Base-by-base conservation (phyloP, 345 rosid genomes). In the Populus euphratica region DNA sequence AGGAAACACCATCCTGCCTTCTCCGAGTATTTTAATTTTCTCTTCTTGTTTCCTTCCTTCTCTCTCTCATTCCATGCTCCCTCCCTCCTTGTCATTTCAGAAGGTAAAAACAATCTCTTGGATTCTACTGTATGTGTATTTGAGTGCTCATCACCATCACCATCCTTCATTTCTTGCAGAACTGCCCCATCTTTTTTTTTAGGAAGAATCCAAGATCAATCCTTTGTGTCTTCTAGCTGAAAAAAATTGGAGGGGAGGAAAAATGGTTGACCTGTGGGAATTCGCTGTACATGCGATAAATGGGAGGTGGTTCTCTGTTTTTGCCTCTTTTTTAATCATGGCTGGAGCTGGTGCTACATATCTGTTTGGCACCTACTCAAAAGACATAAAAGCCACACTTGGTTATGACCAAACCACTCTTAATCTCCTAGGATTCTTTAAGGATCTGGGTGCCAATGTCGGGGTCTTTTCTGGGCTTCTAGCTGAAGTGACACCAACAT, bases 271-370 rank as follows among this genome's bases (percentile, higher is more conserved):
- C 36, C 21, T 41, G 39, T 31, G 73, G 61, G 72, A 68, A 68
- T 92, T 93, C 78, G 56, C 86, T 50, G 67, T 83, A 1, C 90
- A 90, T 74, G 74, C 91, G 36, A 10, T 93, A 11, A 73, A 65
- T 20, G 97, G 97, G 52, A 84, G 98, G 83, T 94, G 97, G 98
- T 94, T 94, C 82, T 85, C 92, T n/a, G 90, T 92, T 18, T 94
- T 91, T 80, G 98, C 97, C 1, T 89, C 98, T 0, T 94, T 92
- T 84, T 82, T 94, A 68, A 88, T 94, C 79, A 94, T 94, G 98
- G 88, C 92, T 13, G 94, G 97, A 27, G 95, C 98, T 21, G 97
- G 98, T 6, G 96, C 93, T 14, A 94, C 98, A 0, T 92, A 94
- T 84, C 86, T 94, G 0, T 94, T 94, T 44, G 92, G 96, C 0